A percentile compares a stretch with the other conserved stretches of the same genome.
Evolutionary conservation across 148 eudicot genomes (phyloP).

Genomic region (Oxyria digyna): DNA sequence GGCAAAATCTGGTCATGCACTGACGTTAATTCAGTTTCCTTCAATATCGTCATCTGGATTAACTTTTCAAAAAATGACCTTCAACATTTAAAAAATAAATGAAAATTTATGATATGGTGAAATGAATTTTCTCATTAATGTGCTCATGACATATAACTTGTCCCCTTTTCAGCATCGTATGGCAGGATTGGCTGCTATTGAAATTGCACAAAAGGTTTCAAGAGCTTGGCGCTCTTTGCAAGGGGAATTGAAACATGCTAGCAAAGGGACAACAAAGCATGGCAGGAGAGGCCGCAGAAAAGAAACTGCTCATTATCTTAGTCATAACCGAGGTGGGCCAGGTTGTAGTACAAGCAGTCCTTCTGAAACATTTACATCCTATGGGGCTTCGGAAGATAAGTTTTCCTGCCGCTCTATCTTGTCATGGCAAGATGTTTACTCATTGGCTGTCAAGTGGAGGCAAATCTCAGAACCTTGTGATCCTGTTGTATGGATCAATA

Average conservation of each 20-base stretch:
- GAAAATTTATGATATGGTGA: not conserved
- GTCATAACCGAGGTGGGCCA: constrained; percentile 95
- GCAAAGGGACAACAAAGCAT: constrained; percentile 48
- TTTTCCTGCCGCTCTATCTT: constrained; percentile 50
- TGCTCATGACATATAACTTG: not conserved
- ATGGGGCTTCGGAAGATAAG: constrained; percentile 46
- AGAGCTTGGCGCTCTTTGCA: constrained; percentile 86
- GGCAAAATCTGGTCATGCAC: not conserved
- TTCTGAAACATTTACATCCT: constrained; percentile 45
- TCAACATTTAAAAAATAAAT: not conserved
- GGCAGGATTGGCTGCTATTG: constrained; percentile 98
- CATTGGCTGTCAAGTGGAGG: constrained; percentile 94
- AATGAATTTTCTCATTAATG: not conserved
- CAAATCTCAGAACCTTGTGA: constrained; percentile 99
- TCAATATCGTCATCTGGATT: not conserved
- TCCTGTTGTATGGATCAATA: constrained; percentile 95
- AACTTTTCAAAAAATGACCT: not conserved
- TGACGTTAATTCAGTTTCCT: not conserved
- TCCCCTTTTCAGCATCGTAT: constrained; percentile 69
- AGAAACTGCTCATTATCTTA: constrained; percentile 42
- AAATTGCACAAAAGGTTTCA: constrained; percentile 93
- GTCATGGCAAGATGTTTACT: constrained; percentile 85
- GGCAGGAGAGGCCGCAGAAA: constrained; percentile 69
- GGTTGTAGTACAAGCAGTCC: constrained; percentile 81
- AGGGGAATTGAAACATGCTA: constrained; percentile 62